Percentiles rank a stretch among this genome's conserved stretches.
phyloP scores from a whole-genome alignment of 164 flowering plant species.

The Euptelea pleiosperma region DNA sequence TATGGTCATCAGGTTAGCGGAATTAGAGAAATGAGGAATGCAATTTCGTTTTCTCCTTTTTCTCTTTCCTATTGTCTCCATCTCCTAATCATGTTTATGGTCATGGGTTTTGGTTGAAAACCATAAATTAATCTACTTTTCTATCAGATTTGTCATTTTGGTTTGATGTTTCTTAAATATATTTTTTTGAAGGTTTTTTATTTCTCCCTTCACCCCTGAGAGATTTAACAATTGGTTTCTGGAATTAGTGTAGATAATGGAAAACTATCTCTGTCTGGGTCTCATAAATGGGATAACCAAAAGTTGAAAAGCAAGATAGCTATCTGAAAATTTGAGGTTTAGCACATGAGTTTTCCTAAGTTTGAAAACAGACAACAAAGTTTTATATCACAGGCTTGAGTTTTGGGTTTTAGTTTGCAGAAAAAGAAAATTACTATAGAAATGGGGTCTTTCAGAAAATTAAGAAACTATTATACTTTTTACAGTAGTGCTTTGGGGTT shows the following conservation, averaged over 20 bases:
- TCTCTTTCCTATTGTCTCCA: background rate
- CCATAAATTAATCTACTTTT: background rate
- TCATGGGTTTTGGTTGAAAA: background rate
- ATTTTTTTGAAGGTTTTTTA: background rate
- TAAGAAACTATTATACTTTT: background rate
- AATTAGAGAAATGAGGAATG: conserved; percentile 4
- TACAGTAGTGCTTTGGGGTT: no score
- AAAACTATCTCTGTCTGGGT: background rate
- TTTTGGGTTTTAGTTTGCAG: no score
- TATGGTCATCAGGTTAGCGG: no score
- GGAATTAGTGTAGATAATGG: background rate
- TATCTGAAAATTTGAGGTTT: background rate
- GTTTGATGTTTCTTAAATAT: background rate
- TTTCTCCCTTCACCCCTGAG: background rate
- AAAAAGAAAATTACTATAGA: no score
- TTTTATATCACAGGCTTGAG: background rate
- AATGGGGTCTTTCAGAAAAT: background rate
- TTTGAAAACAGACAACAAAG: background rate
- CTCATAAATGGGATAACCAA: background rate
- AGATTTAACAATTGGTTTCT: background rate
- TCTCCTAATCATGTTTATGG: background rate
- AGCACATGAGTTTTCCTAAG: background rate
- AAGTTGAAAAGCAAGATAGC: background rate
- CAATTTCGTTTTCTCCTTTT: background rate
- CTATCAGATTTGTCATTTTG: background rate